Evolutionary conservation across 306 rosid species (phyloP), one percentile per base, ranked within the genome.

Genomic region (Prunus mira): DNA sequence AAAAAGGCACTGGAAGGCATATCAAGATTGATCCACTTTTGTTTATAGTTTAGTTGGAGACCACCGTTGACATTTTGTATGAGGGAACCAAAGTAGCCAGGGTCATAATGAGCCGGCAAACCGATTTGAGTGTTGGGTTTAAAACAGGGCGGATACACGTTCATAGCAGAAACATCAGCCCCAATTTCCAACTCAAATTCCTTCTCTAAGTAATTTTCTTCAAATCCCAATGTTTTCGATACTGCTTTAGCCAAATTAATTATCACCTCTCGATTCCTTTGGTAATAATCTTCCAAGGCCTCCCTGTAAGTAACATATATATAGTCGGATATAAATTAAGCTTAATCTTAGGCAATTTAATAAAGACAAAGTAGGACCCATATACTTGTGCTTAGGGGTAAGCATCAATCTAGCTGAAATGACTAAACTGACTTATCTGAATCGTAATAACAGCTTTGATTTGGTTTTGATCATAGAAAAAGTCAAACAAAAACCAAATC

Each of bases 61-160:
- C 88, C 88, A n/a, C 90, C 90, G 70, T 81, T 74, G 12, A 84
- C 83, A 58, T 84, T 87, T 76, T 84, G 86, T 15, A 76, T n/a
- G 0, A 87, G 81, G 19, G 90, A 76, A 1, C 82, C 15, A 4
- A 84, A 46, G 69, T 81, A 87, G 57, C 88, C 88, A 19, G 88
- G 86, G 43, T 87, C 90, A 9, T 74, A 67, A 62, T 84, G 88
- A 19, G 79, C 71, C 3, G 69, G 61, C 41, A 87, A 0, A 18
- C 86, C 86, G 51, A 87, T 11, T 7, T 12, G 73, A 4, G 82
- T 65, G 32, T 76, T 77, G 3, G 83, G 50, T 19, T 15, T 46
- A 18, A 56, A 28, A 61, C 56, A 64, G 0, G 86, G 85, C 15
- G 88, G 90, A 72, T 87, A 84, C 50, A 82, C 69, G 61, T 87